Evolutionary conservation across 495 filamentous ascomycete species (phyloP).

Genomic region (Penicillium pulvis): DNA sequence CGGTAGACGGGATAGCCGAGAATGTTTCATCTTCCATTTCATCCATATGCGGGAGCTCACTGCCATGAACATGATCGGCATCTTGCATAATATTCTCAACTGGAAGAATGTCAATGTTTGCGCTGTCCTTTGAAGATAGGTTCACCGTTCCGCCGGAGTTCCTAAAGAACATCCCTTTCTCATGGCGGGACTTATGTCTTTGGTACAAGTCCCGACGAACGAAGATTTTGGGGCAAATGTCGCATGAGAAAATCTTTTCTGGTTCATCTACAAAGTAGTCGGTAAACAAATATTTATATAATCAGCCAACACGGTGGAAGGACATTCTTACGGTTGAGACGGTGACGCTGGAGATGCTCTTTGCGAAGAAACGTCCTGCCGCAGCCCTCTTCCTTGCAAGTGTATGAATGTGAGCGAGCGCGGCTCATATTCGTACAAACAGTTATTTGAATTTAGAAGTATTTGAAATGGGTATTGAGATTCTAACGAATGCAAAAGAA

Average conservation of each 20-base stretch:
- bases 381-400: conserved; percentile 1
- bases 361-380: conserved; percentile 2
- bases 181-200: conserved; percentile 11
- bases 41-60: too few species aligned
- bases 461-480: too few species aligned
- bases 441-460: too few species aligned
- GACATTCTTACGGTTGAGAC: conserved; percentile 8
- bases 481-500: too few species aligned
- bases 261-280: conserved; percentile 1
- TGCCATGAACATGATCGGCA: too few species aligned
- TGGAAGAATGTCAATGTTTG: too few species aligned
- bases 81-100: too few species aligned
- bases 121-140: too few species aligned
- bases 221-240: conserved; percentile 1
- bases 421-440: neutral
- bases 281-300: neutral
- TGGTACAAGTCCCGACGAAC: conserved; percentile 8
- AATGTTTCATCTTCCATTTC: neutral
- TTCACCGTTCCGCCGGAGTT: neutral
- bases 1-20: neutral
- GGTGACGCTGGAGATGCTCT: conserved; percentile 9
- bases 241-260: conserved; percentile 4
- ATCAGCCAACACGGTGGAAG: too few species aligned
- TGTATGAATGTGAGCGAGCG: neutral
- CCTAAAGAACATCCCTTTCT: conserved; percentile 5